Percentiles rank a stretch among this genome's conserved stretches.
These are phyloP conservation scores for Xylaria palmicola DNA, from an alignment of 495 filamentous ascomycete genomes.

Conservation along the genomic window DNA sequence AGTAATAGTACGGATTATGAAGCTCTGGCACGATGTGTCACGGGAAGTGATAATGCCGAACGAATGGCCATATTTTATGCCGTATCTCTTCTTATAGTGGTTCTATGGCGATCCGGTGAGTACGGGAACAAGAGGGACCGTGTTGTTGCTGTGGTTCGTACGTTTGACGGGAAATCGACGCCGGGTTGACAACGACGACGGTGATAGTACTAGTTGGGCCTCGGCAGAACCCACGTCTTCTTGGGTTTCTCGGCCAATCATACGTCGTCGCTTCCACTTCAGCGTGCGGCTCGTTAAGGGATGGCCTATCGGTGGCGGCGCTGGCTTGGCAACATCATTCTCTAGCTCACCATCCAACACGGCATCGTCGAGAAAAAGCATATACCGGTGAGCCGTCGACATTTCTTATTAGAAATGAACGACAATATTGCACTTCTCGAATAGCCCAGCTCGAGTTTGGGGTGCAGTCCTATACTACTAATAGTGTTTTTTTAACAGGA, in stretches of 20 bases:
- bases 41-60: constrained; percentile 3
- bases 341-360: not conserved
- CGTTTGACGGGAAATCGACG: not conserved
- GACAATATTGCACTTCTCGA: not conserved
- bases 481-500: not conserved
- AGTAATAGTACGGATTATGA: constrained; percentile 5
- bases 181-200: not conserved
- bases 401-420: not conserved
- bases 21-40: not conserved
- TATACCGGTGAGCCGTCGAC: not conserved
- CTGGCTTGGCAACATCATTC: not conserved
- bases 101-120: not conserved
- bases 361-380: not conserved
- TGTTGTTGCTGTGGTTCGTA: not conserved
- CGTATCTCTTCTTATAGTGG: not conserved
- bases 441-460: not conserved
- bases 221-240: not conserved
- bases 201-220: too few relatives aligned
- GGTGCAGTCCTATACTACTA: too few relatives aligned
- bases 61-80: not conserved
- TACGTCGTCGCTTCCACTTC: not conserved
- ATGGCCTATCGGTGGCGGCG: not conserved
- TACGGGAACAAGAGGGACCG: not conserved
- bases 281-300: not conserved
- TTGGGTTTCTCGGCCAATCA: not conserved